These are phyloP conservation scores for Pythium dissotocum DNA, from an alignment of 352 stramenopile species.

Conservation along the genomic window DNA sequence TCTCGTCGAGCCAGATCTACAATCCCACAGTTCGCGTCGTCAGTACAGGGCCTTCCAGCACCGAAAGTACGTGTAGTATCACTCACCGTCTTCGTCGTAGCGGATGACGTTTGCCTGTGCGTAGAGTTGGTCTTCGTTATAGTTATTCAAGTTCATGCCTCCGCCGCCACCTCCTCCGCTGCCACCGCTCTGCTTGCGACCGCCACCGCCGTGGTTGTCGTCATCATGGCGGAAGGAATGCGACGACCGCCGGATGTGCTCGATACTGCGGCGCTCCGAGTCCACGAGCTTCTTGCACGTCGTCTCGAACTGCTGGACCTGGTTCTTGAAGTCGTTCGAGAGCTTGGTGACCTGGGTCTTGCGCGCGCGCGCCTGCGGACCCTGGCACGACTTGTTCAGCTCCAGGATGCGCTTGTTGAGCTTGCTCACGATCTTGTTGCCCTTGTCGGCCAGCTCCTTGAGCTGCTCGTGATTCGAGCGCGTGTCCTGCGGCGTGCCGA, in stretches of 20 bases:
- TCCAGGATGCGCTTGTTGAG: slow-evolving; percentile 78
- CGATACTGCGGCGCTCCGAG: slow-evolving; percentile 71
- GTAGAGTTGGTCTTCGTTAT: slow-evolving; percentile 89
- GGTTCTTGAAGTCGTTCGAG: slow-evolving; percentile 83
- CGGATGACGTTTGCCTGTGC: slow-evolving; percentile 80
- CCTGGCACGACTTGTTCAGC: slow-evolving; percentile 60
- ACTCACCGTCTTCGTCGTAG: slow-evolving; percentile 84
- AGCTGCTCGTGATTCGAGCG: slow-evolving; percentile 80
- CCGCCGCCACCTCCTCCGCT: slow-evolving; percentile 12
- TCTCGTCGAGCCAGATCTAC: slow-evolving; percentile 77
- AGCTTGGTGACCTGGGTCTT: slow-evolving; percentile 82
- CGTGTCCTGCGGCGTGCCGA: slow-evolving; percentile 82
- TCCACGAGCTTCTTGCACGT: slow-evolving; percentile 70
- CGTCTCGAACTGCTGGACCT: slow-evolving; percentile 73
- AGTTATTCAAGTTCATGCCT: slow-evolving; percentile 63
- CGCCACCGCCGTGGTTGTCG: slow-evolving; percentile 5
- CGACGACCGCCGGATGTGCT: slow-evolving; percentile 81
- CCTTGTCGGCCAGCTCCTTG: slow-evolving; percentile 81
- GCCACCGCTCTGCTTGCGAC: slow-evolving; percentile 3
- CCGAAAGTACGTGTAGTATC: background rate
- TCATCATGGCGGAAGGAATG: slow-evolving; percentile 59
- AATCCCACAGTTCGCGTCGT: background rate
- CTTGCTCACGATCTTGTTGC: slow-evolving; percentile 78
- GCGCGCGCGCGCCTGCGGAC: slow-evolving; percentile 45
- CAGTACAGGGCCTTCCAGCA: background rate